A percentile compares a stretch with the other conserved stretches of the same genome.
Evolutionary conservation across 257 asterid species (phyloP).

Genomic region (Lantana camara): DNA sequence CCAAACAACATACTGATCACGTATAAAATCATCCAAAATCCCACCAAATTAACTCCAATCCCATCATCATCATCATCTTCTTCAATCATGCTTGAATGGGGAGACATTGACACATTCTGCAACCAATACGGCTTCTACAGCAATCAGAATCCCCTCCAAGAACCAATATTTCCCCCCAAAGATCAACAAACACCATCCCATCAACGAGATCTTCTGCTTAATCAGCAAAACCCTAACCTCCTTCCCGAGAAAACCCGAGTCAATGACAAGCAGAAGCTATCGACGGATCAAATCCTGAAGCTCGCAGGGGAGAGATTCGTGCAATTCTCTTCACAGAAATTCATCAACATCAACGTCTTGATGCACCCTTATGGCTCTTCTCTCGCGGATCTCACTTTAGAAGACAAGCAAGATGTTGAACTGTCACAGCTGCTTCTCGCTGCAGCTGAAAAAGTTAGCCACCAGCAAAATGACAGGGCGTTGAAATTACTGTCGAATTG

Average conservation of each 20-base stretch:
- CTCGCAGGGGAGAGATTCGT: conserved; percentile 49
- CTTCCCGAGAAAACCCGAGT: too few relatives aligned
- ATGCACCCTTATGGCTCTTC: conserved; percentile 36
- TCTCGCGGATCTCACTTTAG: conserved; percentile 31
- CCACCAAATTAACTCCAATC: too few relatives aligned
- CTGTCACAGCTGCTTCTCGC: conserved; percentile 46
- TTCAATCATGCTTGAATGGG: conserved; percentile 12
- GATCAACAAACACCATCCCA: not conserved
- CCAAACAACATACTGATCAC: too few relatives aligned
- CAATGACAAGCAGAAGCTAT: conserved; percentile 14
- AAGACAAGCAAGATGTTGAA: conserved; percentile 47
- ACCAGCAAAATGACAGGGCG: conserved; percentile 40
- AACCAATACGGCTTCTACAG: conserved; percentile 24
- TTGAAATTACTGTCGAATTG: conserved; percentile 30
- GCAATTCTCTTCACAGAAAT: conserved; percentile 32
- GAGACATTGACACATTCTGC: conserved; percentile 26
- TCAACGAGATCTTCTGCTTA: not conserved
- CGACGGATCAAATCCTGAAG: conserved; percentile 40
- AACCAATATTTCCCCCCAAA: too few relatives aligned
- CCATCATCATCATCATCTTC: not conserved
- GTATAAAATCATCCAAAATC: too few relatives aligned
- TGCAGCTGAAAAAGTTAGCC: conserved; percentile 48
- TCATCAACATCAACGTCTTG: conserved; percentile 27
- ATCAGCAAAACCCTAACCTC: not conserved
- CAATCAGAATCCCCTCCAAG: not conserved